These are phyloP conservation scores for Trichoderma polysporum DNA, from an alignment of 2,329 filamentous ascomycete genomes.

Conservation along the genomic window DNA sequence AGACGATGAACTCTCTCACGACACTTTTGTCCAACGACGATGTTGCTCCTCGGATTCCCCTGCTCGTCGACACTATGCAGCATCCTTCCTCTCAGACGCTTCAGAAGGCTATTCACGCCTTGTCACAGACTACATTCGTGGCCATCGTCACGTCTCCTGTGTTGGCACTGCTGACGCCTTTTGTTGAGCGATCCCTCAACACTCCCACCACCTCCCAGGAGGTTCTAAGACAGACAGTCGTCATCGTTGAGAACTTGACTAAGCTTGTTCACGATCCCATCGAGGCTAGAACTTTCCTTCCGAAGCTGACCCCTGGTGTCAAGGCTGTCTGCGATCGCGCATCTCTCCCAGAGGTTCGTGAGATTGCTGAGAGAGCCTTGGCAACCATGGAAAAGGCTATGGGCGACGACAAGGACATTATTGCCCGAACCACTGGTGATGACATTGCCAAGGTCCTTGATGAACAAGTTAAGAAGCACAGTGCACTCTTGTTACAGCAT, in stretches of 20 bases:
- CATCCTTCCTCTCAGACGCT: conserved; percentile 84
- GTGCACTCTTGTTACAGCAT: conserved; percentile 57
- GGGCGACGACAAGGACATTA: conserved; percentile 64
- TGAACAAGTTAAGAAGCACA: conserved; percentile 69
- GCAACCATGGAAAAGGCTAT: conserved; percentile 93
- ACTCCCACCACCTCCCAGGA: conserved; percentile 89
- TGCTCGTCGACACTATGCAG: conserved; percentile 93
- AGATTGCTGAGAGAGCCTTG: conserved; percentile 79
- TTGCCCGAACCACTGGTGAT: conserved; percentile 66
- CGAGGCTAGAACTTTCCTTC: conserved; percentile 91
- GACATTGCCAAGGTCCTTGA: conserved; percentile 77
- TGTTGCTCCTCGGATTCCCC: conserved; percentile 84
- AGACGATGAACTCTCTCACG: conserved; percentile 88
- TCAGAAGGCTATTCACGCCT: conserved; percentile 93
- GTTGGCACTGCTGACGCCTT: conserved; percentile 87
- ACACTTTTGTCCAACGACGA: conserved; percentile 95
- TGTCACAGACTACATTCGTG: conserved; percentile 98
- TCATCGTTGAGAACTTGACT: conserved; percentile 96
- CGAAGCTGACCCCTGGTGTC: conserved; percentile 91
- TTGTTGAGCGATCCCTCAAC: conserved; percentile 91
- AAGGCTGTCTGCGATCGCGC: conserved; percentile 84
- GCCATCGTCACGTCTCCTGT: conserved; percentile 94
- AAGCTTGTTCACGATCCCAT: conserved; percentile 95
- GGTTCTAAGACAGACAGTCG: conserved; percentile 90
- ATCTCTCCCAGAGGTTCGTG: conserved; percentile 90